These are phyloP conservation scores for Eugenia klotzschiana DNA, from an alignment of 441 rosid species.

Conservation along the genomic window DNA sequence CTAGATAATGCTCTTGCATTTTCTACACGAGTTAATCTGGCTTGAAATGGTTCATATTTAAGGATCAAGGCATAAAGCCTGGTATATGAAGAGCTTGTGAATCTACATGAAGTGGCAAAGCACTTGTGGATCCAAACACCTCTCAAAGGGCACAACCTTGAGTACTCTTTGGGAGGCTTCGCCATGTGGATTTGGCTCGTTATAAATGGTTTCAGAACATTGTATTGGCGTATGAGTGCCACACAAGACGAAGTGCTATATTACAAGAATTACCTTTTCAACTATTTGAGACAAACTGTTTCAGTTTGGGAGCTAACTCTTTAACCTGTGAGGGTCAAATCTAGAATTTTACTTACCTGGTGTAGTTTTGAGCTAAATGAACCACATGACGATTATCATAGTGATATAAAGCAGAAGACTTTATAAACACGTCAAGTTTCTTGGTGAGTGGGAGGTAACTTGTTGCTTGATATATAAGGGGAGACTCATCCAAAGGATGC, in stretches of 20 bases:
- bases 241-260: not conserved
- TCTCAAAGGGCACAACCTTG: not conserved
- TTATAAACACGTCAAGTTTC: not conserved
- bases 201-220: not conserved
- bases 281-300: not conserved
- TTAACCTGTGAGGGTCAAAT: not conserved
- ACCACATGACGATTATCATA: not conserved
- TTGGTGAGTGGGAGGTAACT: not conserved
- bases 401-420: not conserved
- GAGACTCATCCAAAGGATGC: not conserved
- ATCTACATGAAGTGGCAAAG: not conserved
- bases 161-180: not conserved
- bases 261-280: not conserved
- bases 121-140: not conserved
- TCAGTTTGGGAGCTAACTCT: not conserved
- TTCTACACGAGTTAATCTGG: not conserved
- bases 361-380: not conserved
- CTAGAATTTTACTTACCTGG: not conserved
- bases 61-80: not conserved
- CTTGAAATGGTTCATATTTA: not conserved
- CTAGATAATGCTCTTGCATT: not conserved
- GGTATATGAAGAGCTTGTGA: not conserved
- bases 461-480: not conserved
- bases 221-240: not conserved
- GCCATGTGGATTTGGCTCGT: not conserved